Conservation (phyloP, 1,284 basidiomycete species). For the Trametes pubescens region DNA sequence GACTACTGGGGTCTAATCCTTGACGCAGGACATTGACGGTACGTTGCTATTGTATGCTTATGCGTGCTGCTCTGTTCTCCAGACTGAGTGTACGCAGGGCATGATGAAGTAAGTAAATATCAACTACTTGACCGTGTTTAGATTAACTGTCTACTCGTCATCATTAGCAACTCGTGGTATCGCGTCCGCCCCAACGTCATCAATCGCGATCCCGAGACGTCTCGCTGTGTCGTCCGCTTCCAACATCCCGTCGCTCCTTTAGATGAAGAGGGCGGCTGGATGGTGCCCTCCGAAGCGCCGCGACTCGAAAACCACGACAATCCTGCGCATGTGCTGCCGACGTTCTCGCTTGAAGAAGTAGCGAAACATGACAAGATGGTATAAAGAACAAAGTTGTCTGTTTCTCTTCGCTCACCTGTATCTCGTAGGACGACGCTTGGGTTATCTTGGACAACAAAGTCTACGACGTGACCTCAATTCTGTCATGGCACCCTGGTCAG, state of each 20-base stretch:
- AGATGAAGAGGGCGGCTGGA: slow-evolving; percentile 35
- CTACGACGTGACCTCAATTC: slow-evolving; percentile 36
- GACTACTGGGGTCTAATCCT: too few relatives aligned
- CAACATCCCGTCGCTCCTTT: slow-evolving; percentile 36
- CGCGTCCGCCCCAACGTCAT: slow-evolving; percentile 30
- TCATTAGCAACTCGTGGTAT: slow-evolving; percentile 37
- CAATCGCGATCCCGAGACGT: slow-evolving; percentile 14
- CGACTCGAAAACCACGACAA: not conserved
- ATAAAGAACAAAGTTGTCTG: not conserved
- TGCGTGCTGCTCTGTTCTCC: not conserved
- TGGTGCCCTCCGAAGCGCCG: slow-evolving; percentile 24
- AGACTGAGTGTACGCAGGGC: slow-evolving; percentile 14
- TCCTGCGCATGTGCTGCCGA: not conserved
- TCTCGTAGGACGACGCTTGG: slow-evolving; percentile 36
- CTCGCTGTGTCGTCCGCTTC: slow-evolving; percentile 26
- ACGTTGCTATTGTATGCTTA: not conserved
- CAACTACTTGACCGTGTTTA: too few relatives aligned
- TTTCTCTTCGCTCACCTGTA: not conserved
- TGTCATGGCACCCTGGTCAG: slow-evolving; percentile 37
- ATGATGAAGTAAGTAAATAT: slow-evolving; percentile 35
- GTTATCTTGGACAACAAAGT: slow-evolving; percentile 39
- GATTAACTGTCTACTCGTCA: not conserved
- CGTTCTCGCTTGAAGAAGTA: slow-evolving; percentile 34
- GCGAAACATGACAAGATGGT: slow-evolving; percentile 35
- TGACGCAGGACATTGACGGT: slow-evolving; percentile 27